A percentile compares a stretch with the other conserved stretches of the same genome.
These are phyloP conservation scores for Boletus tomentosulus DNA, from an alignment of 768 basidiomycete genomes.

Conservation along the genomic window DNA sequence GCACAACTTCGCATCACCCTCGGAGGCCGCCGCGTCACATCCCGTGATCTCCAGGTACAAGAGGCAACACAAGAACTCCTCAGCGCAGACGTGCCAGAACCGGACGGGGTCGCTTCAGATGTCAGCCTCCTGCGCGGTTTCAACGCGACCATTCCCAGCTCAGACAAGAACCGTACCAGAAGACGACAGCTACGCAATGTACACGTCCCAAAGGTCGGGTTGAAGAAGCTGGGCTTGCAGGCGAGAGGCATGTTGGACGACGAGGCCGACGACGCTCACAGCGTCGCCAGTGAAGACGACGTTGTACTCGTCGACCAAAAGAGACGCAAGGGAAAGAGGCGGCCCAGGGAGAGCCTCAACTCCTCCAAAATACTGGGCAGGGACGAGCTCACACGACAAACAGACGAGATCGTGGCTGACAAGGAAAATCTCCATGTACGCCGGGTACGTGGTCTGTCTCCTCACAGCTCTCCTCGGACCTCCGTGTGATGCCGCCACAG, in stretches of 20 bases:
- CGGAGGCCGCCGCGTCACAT: slow-evolving; percentile 65
- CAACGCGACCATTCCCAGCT: slow-evolving; percentile 90
- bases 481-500: slow-evolving; percentile 37
- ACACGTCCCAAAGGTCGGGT: slow-evolving; percentile 68
- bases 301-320: slow-evolving; percentile 51
- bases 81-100: slow-evolving; percentile 66
- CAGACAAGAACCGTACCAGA: slow-evolving; percentile 72
- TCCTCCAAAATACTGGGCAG: slow-evolving; percentile 68
- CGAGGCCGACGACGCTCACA: slow-evolving; percentile 54
- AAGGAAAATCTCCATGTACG: slow-evolving; percentile 91
- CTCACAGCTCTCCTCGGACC: slow-evolving; percentile 1
- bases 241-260: slow-evolving; percentile 64
- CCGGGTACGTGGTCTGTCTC: slow-evolving; percentile 45
- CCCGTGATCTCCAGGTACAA: slow-evolving; percentile 78
- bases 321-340: slow-evolving; percentile 38
- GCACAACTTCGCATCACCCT: slow-evolving; percentile 69
- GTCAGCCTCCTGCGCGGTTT: slow-evolving; percentile 88
- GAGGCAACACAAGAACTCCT: slow-evolving; percentile 80
- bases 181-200: slow-evolving; percentile 78
- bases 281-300: slow-evolving; percentile 72
- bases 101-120: slow-evolving; percentile 61
- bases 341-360: slow-evolving; percentile 64
- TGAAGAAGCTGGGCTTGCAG: slow-evolving; percentile 75
- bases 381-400: slow-evolving; percentile 82
- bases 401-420: slow-evolving; percentile 81